Conservation (phyloP, 228 moss, liverwort and hornwort species). For the Sphagnum magellanicum region DNA sequence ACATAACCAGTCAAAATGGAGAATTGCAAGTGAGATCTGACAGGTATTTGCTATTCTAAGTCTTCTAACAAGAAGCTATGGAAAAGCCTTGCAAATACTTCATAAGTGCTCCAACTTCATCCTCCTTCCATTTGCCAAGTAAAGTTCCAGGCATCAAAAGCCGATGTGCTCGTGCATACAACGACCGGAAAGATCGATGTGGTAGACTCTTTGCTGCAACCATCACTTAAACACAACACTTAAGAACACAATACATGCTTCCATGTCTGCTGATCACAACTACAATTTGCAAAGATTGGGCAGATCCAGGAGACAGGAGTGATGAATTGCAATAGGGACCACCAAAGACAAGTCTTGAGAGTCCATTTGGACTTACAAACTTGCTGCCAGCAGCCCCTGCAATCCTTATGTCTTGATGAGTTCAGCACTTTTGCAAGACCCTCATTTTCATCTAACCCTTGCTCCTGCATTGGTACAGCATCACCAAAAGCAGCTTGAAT, state of each 20-base stretch:
- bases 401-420: neutral
- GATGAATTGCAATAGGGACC: neutral
- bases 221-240: neutral
- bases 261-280: no score
- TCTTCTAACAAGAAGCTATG: no score
- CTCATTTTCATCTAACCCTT: neutral
- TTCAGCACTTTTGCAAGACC: neutral
- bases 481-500: neutral
- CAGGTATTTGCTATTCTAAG: no score
- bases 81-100: conserved; percentile 37
- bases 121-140: conserved; percentile 40
- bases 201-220: conserved; percentile 42
- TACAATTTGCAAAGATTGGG: no score
- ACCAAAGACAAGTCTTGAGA: neutral
- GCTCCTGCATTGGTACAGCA: neutral
- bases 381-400: neutral
- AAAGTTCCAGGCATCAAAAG: conserved; percentile 18
- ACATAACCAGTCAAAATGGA: no score
- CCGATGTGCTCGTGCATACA: conserved; percentile 31
- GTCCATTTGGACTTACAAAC: neutral
- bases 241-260: neutral
- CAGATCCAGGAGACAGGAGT: neutral
- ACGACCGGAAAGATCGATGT: conserved; percentile 15
- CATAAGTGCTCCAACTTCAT: conserved; percentile 24
- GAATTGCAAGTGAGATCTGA: no score